Evolutionary conservation across 2,329 filamentous ascomycete species (phyloP), one percentile per base, ranked within the genome.

Genomic region (Colletotrichum aenigma): DNA sequence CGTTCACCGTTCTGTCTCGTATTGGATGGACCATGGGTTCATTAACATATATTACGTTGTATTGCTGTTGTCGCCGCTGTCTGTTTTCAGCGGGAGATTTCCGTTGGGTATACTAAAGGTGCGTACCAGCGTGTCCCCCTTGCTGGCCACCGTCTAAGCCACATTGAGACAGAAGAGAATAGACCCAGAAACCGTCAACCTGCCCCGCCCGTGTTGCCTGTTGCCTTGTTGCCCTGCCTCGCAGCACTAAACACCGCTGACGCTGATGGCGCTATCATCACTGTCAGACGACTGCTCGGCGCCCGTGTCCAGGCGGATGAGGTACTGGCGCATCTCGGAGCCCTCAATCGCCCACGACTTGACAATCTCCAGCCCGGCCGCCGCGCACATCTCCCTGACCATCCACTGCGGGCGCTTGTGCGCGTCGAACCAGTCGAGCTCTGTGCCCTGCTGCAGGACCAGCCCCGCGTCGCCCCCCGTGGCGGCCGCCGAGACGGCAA

Each of bases 391-490:
- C 72, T 83, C 16, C 21, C 21, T 24, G 61, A 64, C 61, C 61
- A 64, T 64, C 61, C 32, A 38, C n/a, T 64, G 32, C 13, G 61
- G n/a, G 8, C 86, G 86, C 78, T 86, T 87, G 79, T 87, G 85
- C 36, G 85, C 85, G 77, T 87, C 85, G 74, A 87, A 87, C 85
- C 85, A 87, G 75, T 87, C 85, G 18, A 86, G 79, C 72, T 86
- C 83, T 58, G 84, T 80, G 16, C 82, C 85, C 24, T 79, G 67
- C 55, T 76, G 69, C 52, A 86, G n/a, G 5, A 18, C 79, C 79
- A 4, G 18, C n/a, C 3, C 78, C 32, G 81, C 76, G 18, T 75
- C 79, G 10, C 75, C 24, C 13, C 58, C 58, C 24, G 16, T 15
- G 28, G 32, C 61, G n/a, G 32, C 61, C n/a, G 61, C 68, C 18